Evolutionary conservation across 805 yeast species (phyloP).

Genomic region (Ogataea methanolica): DNA sequence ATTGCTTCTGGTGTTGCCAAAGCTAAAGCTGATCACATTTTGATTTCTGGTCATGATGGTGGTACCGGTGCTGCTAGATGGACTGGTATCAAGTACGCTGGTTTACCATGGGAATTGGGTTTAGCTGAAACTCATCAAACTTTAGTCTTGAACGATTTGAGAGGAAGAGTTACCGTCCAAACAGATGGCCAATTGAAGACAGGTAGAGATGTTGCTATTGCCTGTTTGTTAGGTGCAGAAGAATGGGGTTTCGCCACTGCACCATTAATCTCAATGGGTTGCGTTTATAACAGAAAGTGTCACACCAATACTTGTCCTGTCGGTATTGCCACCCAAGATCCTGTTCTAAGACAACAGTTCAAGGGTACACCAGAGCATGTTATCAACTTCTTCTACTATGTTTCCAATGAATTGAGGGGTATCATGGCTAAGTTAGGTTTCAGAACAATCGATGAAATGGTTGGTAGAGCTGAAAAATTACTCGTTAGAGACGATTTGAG

Average conservation of each 20-base stretch:
- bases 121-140: slow-evolving; percentile 98
- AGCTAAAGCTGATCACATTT: slow-evolving; percentile 95
- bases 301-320: slow-evolving; percentile 95
- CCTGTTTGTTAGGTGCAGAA: slow-evolving; percentile 95
- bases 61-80: slow-evolving; percentile 99
- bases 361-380: slow-evolving; percentile 98
- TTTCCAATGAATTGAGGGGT: slow-evolving; percentile 85
- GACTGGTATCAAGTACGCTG: slow-evolving; percentile 96
- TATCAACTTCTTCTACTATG: slow-evolving; percentile 92
- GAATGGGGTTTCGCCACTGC: slow-evolving; percentile 98
- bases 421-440: slow-evolving; percentile 95
- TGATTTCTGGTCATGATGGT: slow-evolving; percentile 98
- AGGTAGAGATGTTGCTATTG: slow-evolving; percentile 95
- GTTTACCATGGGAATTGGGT: slow-evolving; percentile 98
- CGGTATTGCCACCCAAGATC: slow-evolving; percentile 98
- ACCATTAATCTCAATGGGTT: slow-evolving; percentile 95
- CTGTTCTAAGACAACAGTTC: slow-evolving; percentile 85
- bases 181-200: slow-evolving; percentile 99
- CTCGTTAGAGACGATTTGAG: slow-evolving; percentile 79
- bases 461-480: slow-evolving; percentile 92
- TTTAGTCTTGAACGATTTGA: slow-evolving; percentile 86
- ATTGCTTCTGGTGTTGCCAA: slow-evolving; percentile 99
- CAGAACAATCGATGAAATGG: slow-evolving; percentile 96
- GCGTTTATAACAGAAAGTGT: slow-evolving; percentile 94
- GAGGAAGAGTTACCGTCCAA: slow-evolving; percentile 93